Percentiles rank a stretch among this genome's conserved stretches.
Evolutionary conservation across 441 rosid genomes (phyloP).

Genomic region (Pelargonium australe): DNA sequence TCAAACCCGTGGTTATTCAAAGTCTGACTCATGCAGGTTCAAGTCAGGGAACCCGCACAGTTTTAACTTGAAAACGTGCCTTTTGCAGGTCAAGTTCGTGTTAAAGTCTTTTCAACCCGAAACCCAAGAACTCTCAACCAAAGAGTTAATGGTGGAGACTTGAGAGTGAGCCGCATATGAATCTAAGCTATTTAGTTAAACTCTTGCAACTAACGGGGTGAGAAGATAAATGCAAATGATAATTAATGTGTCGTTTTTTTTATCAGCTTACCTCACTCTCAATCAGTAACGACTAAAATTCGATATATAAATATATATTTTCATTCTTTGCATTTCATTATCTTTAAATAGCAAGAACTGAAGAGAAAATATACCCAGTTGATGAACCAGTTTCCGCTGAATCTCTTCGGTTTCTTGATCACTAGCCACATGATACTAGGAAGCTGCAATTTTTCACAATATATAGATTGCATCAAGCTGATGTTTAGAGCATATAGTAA

Average conservation of each 20-base stretch:
- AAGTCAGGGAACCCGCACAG: no score
- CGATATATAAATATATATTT: background rate
- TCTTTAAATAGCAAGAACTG: background rate
- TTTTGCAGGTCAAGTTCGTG: no score
- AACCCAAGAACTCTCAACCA: no score
- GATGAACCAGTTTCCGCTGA: slow-evolving; percentile 59
- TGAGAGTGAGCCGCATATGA: no score
- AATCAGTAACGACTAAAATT: no score
- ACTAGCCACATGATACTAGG: slow-evolving; percentile 87
- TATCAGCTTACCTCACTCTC: no score
- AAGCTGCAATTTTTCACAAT: slow-evolving; percentile 40
- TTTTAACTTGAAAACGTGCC: no score
- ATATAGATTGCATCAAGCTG: background rate
- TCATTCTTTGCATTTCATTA: background rate
- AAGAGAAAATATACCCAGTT: slow-evolving; percentile 59
- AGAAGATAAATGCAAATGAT: background rate
- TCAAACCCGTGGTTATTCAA: background rate
- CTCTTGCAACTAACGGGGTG: no score
- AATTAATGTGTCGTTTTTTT: no score
- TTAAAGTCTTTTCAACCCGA: no score
- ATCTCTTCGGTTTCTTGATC: slow-evolving; percentile 78
- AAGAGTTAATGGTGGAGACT: no score
- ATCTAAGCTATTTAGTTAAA: no score
- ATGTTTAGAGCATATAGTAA: background rate
- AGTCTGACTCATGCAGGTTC: background rate